Percentiles rank a stretch among this genome's conserved stretches.
These are phyloP conservation scores for Apophysomyces elegans DNA, from an alignment of 371 early-diverging fungal species.

Conservation along the genomic window DNA sequence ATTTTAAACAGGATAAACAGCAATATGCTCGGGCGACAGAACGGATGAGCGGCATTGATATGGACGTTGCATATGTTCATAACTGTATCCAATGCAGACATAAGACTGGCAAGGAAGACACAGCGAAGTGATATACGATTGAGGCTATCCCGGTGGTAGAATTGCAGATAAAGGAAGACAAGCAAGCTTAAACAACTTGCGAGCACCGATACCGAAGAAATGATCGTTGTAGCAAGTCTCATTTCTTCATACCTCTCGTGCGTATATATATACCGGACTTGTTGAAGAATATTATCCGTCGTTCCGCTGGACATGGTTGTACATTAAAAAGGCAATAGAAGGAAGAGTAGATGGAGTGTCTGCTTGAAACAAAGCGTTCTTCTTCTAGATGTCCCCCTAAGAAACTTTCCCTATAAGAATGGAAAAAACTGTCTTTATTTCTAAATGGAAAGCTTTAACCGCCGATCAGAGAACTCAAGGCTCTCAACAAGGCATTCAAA, in stretches of 20 bases:
- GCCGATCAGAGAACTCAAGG: too few species aligned
- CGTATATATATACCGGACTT: neutral
- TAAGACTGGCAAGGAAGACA: slow-evolving; percentile 23
- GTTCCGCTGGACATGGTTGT: too few species aligned
- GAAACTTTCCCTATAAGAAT: too few species aligned
- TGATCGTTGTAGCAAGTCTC: neutral
- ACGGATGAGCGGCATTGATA: neutral
- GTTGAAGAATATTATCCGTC: neutral
- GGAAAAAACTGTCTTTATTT: too few species aligned
- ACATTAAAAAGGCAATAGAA: too few species aligned
- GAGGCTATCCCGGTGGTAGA: neutral
- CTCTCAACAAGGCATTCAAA: too few species aligned
- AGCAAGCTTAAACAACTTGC: neutral
- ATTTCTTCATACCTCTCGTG: neutral
- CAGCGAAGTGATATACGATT: slow-evolving; percentile 41
- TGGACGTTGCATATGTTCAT: slow-evolving; percentile 8
- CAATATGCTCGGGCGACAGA: slow-evolving; percentile 24
- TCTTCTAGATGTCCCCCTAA: too few species aligned
- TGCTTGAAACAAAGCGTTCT: too few species aligned
- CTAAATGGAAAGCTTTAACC: too few species aligned
- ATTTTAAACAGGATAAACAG: slow-evolving; percentile 22
- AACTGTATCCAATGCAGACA: slow-evolving; percentile 18
- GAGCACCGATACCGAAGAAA: neutral
- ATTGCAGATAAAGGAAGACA: slow-evolving; percentile 1
- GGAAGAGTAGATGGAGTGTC: too few species aligned